These are phyloP conservation scores for Pontederia crassipes DNA, from an alignment of 176 grass and related monocot species.

Conservation along the genomic window DNA sequence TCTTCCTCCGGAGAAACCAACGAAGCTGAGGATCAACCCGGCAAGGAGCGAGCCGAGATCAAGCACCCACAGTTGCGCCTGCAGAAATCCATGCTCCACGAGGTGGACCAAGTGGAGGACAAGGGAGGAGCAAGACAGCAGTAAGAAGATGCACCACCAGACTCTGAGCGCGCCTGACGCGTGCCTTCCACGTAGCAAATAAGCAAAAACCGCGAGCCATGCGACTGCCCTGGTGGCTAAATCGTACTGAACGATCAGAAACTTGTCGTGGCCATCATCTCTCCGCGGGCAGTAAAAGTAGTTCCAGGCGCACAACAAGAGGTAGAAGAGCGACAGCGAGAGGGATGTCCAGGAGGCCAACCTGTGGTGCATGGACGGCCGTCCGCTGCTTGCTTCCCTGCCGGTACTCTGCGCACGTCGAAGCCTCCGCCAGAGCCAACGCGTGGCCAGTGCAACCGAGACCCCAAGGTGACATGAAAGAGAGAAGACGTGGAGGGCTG, in stretches of 20 bases:
- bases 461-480: slow-evolving; percentile 2
- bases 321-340: neutral
- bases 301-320: neutral
- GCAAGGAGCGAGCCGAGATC: neutral
- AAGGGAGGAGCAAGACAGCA: slow-evolving; percentile 6
- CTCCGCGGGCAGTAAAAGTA: neutral
- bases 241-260: neutral
- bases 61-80: neutral
- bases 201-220: slow-evolving; percentile 4
- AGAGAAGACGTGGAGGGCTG: neutral
- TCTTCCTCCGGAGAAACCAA: neutral
- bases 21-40: neutral
- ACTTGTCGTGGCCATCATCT: neutral
- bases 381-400: neutral
- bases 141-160: slow-evolving; percentile 12
- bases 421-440: neutral
- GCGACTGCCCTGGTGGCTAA: neutral
- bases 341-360: slow-evolving; percentile 2
- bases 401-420: too few species aligned
- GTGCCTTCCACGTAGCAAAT: neutral
- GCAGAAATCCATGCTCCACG: neutral
- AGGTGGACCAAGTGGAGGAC: neutral
- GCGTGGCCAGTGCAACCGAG: neutral
- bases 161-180: neutral
- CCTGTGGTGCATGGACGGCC: neutral